These are phyloP conservation scores for Penicillium mononematosum DNA, from an alignment of 495 filamentous ascomycete genomes.

Conservation along the genomic window DNA sequence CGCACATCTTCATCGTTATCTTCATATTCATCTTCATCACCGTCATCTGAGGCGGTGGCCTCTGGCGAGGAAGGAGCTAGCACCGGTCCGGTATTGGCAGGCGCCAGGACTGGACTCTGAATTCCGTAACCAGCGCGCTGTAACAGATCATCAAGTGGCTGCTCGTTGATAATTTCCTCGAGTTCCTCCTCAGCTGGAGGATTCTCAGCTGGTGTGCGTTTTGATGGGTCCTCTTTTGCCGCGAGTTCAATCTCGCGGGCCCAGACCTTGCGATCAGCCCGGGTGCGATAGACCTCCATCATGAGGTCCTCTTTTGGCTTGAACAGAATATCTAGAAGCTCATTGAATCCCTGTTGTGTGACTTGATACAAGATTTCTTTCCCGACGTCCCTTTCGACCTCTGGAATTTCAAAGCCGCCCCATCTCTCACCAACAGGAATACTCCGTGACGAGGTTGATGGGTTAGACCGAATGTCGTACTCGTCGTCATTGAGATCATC, in stretches of 20 bases:
- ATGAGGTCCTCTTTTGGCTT: conserved; percentile 74
- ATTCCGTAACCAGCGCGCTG: conserved; percentile 50
- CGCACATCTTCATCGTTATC: conserved; percentile 13
- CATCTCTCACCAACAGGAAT: conserved; percentile 72
- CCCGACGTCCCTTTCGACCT: conserved; percentile 76
- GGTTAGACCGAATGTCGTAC: conserved; percentile 71
- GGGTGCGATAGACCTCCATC: conserved; percentile 64
- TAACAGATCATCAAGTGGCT: conserved; percentile 50
- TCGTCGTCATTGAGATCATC: conserved; percentile 63
- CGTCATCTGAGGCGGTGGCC: conserved; percentile 22
- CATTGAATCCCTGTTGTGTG: conserved; percentile 86
- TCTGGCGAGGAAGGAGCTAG: conserved; percentile 26
- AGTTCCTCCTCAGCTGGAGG: conserved; percentile 29
- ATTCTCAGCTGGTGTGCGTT: conserved; percentile 17
- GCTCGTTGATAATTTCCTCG: conserved; percentile 20
- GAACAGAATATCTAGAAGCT: conserved; percentile 84
- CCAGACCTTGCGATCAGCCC: conserved; percentile 57
- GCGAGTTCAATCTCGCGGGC: conserved; percentile 50
- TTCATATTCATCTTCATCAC: conserved; percentile 16
- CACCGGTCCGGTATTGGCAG: conserved; percentile 22
- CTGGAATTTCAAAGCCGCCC: conserved; percentile 79
- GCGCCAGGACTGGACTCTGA: conserved; percentile 24
- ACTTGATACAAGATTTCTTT: conserved; percentile 89
- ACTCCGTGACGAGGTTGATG: conserved; percentile 75
- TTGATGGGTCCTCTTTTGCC: conserved; percentile 31